Evolutionary conservation across 1,284 basidiomycete genomes (phyloP), one percentile per base, ranked within the genome.

Genomic region (Boletellus deceptivus): DNA sequence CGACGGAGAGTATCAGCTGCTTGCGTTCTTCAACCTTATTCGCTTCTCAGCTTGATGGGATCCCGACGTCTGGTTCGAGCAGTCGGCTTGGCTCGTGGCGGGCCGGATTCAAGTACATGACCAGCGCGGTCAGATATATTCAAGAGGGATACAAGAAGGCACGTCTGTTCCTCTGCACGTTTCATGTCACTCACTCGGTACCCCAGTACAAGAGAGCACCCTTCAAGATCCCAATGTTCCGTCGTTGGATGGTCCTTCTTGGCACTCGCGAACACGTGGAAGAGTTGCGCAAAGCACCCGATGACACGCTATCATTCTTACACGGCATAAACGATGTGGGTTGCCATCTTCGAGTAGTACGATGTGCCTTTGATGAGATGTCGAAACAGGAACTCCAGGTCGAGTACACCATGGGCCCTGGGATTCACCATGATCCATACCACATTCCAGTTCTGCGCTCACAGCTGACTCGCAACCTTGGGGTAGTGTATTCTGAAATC

Each of bases 171-270:
- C 11, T 3, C 29, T 4, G 29, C 29, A 31, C 29, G 9, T n/a
- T 31, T 27, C 17, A 31, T 20, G 38, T 11, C 36, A 13, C 34
- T 35, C n/a, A 35, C n/a, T 16, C n/a, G 34, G 18, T n/a, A 17
- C 24, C 22, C 29, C 37, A 46, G 37, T 6, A 22, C 37, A 67
- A 63, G 8, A 61, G 64, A 10, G 52, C 53, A 0, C 54, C 64
- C 4, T 78, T 76, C 67, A 76, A 76, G 54, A 53, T 80, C 6
- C 61, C 75, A 0, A 59, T 63, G 0, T 49, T 70, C 6, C 60
- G 63, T 31, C 55, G 60, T 37, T 79, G 75, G 76, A 49, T 70
- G 0, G 66, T 79, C n/a, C 43, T 78, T n/a, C 55, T 75, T 3
- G 69, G 59, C 20, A 70, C 67, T 6, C 61, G 56, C 0, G 58